Evolutionary conservation across 108 stramenopile genomes (phyloP), one percentile per base, ranked within the genome.

Genomic region (Fistulifera pelliculosa): DNA sequence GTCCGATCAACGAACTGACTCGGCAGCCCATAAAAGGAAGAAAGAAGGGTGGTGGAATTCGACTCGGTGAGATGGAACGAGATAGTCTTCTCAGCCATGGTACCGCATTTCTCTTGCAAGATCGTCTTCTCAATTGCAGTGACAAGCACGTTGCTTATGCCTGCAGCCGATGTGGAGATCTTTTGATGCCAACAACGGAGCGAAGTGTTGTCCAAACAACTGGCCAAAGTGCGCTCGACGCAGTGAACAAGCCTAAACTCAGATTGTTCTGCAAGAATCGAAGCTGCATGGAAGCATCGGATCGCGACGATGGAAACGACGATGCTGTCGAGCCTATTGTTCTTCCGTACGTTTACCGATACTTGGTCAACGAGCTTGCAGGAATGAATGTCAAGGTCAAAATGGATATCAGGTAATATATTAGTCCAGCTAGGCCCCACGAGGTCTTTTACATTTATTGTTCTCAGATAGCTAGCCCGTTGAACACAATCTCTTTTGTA

Each of bases 41-140:
- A 49, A 98, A 98, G 86, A 93, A 93, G 50, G 90, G 93, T 47
- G 99, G 97, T 58, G 97, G 97, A 56, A 95, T 98, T 54, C 93
- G 99, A 49, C 75, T 99, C 11, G 98, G 98, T 31, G 98, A 99
- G 78, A 99, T 99, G 98, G 98, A 99, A 79, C 86, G 98, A 14
- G 98, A 99, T 62, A 88, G 96, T 52, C 75, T 99, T 1, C 75
- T 99, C 8, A 90, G 87, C 54, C 98, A 99, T 60, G 98, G 98
- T 3, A 66, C 83, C 38, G 90, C 97, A 21, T 98, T 93, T 73
- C 66, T 98, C 21, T 80, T 98, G 31, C 95, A 94, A 28, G 96
- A 99, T 62, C 75, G 96, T 25, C 68, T 99, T 21, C 58, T 99
- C 63, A 95, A 93, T 54, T 97, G 96, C 71, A 94, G 93, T 56